phyloP scores from a whole-genome alignment of 1,139 yeast genomes.

The Casaregolazyma lundiana region DNA sequence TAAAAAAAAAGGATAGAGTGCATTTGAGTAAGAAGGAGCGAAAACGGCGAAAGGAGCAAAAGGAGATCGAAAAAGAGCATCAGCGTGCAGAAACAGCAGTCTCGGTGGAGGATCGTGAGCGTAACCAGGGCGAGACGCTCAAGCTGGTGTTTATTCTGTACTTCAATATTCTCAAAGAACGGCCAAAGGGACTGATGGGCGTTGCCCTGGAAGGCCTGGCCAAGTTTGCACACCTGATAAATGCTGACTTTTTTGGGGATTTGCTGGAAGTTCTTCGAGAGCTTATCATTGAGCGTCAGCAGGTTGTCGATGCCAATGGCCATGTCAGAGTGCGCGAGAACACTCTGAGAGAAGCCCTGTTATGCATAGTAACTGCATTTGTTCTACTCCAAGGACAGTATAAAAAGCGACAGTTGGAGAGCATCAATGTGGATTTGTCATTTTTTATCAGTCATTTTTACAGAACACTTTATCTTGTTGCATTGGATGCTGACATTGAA shows the following conservation, averaged over 20 bases:
- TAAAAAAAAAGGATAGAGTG: conserved; percentile 80
- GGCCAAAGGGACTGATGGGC: conserved; percentile 68
- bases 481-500: conserved; percentile 80
- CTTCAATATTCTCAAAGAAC: conserved; percentile 65
- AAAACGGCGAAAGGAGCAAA: conserved; percentile 80
- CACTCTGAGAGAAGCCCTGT: conserved; percentile 61
- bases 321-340: conserved; percentile 30
- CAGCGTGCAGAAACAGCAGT: conserved; percentile 81
- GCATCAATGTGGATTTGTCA: conserved; percentile 36
- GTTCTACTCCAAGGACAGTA: conserved; percentile 70
- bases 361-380: conserved; percentile 88
- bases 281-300: conserved; percentile 48
- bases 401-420: conserved; percentile 37
- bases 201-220: conserved; percentile 89
- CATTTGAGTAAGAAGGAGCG: conserved; percentile 85
- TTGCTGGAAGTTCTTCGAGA: conserved; percentile 85
- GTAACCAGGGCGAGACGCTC: conserved; percentile 76
- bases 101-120: conserved; percentile 81
- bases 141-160: conserved; percentile 69
- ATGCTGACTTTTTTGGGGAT: conserved; percentile 88
- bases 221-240: conserved; percentile 85
- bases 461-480: conserved; percentile 56
- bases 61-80: conserved; percentile 84
- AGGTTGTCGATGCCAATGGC: conserved; percentile 31
- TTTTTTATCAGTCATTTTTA: conserved; percentile 73